These are phyloP conservation scores for Phytophthora europaea DNA, from an alignment of 352 stramenopile genomes.

Conservation along the genomic window DNA sequence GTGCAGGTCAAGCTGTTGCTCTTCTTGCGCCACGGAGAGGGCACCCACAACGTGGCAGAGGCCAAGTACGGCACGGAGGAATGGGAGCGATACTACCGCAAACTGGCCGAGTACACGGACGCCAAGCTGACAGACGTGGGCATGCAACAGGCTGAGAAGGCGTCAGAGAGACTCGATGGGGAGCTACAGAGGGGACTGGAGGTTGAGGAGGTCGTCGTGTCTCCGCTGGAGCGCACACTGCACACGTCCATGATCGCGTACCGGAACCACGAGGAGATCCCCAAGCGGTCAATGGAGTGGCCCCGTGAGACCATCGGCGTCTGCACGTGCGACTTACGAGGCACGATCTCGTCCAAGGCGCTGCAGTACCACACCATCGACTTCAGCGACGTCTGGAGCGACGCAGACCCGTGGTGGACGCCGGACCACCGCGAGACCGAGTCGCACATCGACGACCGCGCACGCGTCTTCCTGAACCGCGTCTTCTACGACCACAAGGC, in stretches of 20 bases:
- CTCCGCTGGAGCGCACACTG: slow-evolving; percentile 36
- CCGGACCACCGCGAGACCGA: slow-evolving; percentile 32
- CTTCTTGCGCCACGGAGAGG: slow-evolving; percentile 38
- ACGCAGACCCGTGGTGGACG: slow-evolving; percentile 40
- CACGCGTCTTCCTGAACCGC: slow-evolving; percentile 35
- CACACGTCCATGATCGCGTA: slow-evolving; percentile 40
- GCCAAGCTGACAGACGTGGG: slow-evolving; percentile 35
- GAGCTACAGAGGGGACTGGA: slow-evolving; percentile 19
- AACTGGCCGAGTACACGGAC: slow-evolving; percentile 40
- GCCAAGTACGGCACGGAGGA: slow-evolving; percentile 33
- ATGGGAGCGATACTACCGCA: slow-evolving; percentile 39
- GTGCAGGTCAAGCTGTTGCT: slow-evolving; percentile 40
- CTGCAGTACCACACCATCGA: slow-evolving; percentile 27
- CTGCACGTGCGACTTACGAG: slow-evolving; percentile 37
- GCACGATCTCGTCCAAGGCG: slow-evolving; percentile 31
- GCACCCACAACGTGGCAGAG: slow-evolving; percentile 37
- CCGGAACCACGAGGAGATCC: slow-evolving; percentile 26
- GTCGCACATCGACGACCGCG: slow-evolving; percentile 33
- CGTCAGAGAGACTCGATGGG: slow-evolving; percentile 16
- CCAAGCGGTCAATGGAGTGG: slow-evolving; percentile 37
- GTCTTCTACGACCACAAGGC: slow-evolving; percentile 32
- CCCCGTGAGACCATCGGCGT: slow-evolving; percentile 38
- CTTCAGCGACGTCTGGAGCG: slow-evolving; percentile 38
- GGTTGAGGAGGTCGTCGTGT: slow-evolving; percentile 31
- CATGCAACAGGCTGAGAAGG: slow-evolving; percentile 24